Evolutionary conservation across 2,329 filamentous ascomycete genomes (phyloP), one percentile per base, ranked within the genome.

Genomic region (Aspergillus luchuensis): DNA sequence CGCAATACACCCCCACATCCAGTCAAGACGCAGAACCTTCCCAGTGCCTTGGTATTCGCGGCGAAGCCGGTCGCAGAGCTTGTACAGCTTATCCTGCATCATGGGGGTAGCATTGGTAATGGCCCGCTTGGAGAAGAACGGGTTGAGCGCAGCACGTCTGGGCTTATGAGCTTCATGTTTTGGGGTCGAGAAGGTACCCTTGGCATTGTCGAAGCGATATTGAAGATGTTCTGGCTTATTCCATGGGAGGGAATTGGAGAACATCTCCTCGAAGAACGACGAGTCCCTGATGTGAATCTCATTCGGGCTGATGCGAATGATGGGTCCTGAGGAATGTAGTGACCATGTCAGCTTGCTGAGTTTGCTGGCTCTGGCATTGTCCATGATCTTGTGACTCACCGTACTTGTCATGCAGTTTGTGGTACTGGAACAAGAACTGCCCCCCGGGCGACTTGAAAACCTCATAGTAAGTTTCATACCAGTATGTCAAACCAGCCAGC

Each of bases 111-210:
- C 67, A 6, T 63, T 61, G 5, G 66, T 60, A 17, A 81, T 73
- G 13, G 72, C 72, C 7, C 71, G 70, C 33, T 71, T 73, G 2
- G 78, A 78, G 65, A 81, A 82, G 70, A 79, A 81, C 0, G 74
- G 74, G 49, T 76, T 79, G 38, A 81, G 60, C 1, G 76, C 73
- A 5, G 64, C 71, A 23, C 79, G 75, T 8, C 79, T 72, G n/a
- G 71, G 68, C 4, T 77, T 75, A 60, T 81, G 79, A 11, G 74
- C 62, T 36, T 77, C 70, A 58, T 79, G 74, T 11, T 72, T 66
- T 19, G 73, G 65, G 0, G 78, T 80, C 5, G 69, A 52, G 17
- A 68, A 61, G 8, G 59, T 53, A 2, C 57, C 63, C 5, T 54
- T 61, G 10, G 61, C 51, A 33, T 64, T 66, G 25, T 58, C 58